Evolutionary conservation across 139 green algal species (phyloP).

Genomic region (Diplosphaera chodatii): DNA sequence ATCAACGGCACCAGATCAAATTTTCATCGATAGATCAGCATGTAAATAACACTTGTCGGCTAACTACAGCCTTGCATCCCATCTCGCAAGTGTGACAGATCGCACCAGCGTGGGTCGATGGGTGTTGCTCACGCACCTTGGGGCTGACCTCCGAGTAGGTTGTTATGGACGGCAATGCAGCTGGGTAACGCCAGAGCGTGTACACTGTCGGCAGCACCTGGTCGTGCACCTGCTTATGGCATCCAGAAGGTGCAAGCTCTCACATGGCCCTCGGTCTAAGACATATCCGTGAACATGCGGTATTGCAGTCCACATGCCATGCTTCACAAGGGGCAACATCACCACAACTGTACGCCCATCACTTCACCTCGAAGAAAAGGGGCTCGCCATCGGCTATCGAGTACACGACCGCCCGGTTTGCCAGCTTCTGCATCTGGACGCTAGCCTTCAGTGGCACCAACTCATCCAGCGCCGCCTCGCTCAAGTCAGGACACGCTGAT

Average conservation of each 20-base stretch:
- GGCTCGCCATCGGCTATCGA: conserved; percentile 4
- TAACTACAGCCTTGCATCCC: neutral
- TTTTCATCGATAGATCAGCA: neutral
- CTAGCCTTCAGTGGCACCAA: conserved; percentile 4
- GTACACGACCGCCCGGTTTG: conserved; percentile 5
- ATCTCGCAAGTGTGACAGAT: too few species aligned
- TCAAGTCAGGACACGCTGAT: neutral
- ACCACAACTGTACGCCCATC: neutral
- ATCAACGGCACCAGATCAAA: too few species aligned
- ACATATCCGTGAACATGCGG: too few species aligned
- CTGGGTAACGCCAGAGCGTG: conserved; percentile 14
- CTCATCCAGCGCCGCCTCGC: neutral
- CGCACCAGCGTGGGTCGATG: neutral
- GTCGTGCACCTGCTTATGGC: neutral
- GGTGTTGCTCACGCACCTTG: conserved; percentile 3
- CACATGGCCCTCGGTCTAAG: too few species aligned
- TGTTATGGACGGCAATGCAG: conserved; percentile 2
- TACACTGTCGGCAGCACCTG: conserved; percentile 22
- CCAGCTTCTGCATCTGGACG: conserved; percentile 3
- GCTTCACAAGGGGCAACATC: too few species aligned
- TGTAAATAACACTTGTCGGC: neutral
- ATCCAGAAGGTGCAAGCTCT: too few species aligned
- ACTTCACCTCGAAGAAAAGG: conserved; percentile 19
- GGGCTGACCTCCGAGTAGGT: conserved; percentile 28
- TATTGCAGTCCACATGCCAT: too few species aligned